These are phyloP conservation scores for Psilocybe sp. DNA, from an alignment of 768 basidiomycete genomes.

Conservation along the genomic window DNA sequence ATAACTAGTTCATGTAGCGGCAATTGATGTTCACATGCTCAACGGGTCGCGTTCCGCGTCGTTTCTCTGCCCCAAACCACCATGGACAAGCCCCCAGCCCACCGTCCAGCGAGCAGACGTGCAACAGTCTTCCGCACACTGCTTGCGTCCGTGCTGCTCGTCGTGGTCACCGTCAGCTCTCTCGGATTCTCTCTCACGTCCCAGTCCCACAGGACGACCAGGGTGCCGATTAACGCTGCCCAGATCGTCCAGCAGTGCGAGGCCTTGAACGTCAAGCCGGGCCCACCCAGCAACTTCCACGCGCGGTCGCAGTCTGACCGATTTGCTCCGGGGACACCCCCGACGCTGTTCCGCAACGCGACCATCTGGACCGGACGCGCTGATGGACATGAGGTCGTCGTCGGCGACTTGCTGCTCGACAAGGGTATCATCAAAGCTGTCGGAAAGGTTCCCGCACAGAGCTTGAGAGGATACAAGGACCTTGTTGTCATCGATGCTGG, in stretches of 20 bases:
- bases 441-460: conserved; percentile 35
- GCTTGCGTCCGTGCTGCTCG: conserved; percentile 20
- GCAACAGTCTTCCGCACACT: conserved; percentile 17
- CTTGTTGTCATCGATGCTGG: conserved; percentile 47
- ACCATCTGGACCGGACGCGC: conserved; percentile 60
- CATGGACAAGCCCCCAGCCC: conserved; percentile 34
- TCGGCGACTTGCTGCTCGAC: conserved; percentile 59
- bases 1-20: no score
- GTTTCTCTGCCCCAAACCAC: conserved; percentile 6
- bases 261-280: conserved; percentile 41
- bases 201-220: conserved; percentile 11
- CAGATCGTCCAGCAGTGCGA: conserved; percentile 51
- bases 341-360: conserved; percentile 69
- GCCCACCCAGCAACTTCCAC: conserved; percentile 41
- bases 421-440: conserved; percentile 53
- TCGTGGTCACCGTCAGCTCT: conserved; percentile 22
- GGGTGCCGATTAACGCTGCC: conserved; percentile 35
- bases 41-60: no score
- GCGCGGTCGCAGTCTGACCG: conserved; percentile 52
- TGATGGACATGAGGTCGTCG: conserved; percentile 52
- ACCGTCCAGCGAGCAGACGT: conserved; percentile 12
- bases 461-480: conserved; percentile 18
- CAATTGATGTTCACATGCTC: no score
- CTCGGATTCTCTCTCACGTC: conserved; percentile 20
- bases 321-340: conserved; percentile 56